Percentiles rank a stretch among this genome's conserved stretches.
phyloP scores from a whole-genome alignment of 768 basidiomycete species.

The Termitomyces sp. region DNA sequence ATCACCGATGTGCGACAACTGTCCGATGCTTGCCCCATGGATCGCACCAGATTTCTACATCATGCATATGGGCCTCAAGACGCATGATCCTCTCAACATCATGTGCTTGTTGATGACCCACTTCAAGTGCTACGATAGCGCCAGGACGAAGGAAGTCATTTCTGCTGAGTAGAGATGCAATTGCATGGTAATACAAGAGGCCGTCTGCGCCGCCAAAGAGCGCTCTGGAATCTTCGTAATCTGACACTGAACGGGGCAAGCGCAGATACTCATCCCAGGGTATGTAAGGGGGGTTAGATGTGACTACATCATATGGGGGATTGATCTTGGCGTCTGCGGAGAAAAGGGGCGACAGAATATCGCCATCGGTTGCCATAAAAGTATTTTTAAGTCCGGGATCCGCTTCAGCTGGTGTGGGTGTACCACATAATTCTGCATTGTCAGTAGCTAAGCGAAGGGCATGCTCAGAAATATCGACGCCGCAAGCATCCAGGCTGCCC shows the following conservation, averaged over 20 bases:
- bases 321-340: constrained; percentile 23
- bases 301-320: constrained; percentile 69
- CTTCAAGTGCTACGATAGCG: constrained; percentile 70
- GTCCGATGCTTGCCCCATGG: constrained; percentile 74
- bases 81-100: constrained; percentile 56
- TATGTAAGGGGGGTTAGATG: constrained; percentile 87
- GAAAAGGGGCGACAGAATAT: constrained; percentile 44
- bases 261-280: constrained; percentile 54
- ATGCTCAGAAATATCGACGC: constrained; percentile 60
- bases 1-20: constrained; percentile 50
- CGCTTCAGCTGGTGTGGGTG: constrained; percentile 22
- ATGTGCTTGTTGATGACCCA: constrained; percentile 67
- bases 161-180: constrained; percentile 52
- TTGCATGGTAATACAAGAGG: constrained; percentile 65
- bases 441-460: constrained; percentile 50
- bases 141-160: constrained; percentile 44
- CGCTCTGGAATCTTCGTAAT: constrained; percentile 78
- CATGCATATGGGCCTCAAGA: constrained; percentile 34
- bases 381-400: constrained; percentile 24
- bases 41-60: constrained; percentile 71
- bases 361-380: constrained; percentile 32
- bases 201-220: constrained; percentile 68
- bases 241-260: constrained; percentile 64
- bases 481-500: constrained; percentile 49
- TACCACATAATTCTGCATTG: constrained; percentile 38